Evolutionary conservation across 2,329 filamentous ascomycete genomes (phyloP), one percentile per base, ranked within the genome.

Genomic region (Epichloe bromicola): DNA sequence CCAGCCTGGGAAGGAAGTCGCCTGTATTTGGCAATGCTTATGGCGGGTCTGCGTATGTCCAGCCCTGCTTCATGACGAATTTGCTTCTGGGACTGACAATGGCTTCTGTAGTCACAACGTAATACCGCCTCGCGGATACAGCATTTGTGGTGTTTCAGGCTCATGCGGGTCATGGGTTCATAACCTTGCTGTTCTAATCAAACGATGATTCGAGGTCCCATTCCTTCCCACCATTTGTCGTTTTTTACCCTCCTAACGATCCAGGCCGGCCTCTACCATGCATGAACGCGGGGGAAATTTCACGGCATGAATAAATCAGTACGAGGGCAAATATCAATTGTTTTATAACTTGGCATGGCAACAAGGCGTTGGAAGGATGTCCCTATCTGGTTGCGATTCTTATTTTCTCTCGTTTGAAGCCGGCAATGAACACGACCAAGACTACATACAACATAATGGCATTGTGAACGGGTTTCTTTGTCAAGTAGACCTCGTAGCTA

Each of bases 111-210:
- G 91, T 56, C 85, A 90, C 65, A 93, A 83, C 36, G 74, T 98
- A 54, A 86, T 97, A 58, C 88, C 91, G 48, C 93, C 93, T 11
- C 77, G 86, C 58, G 91, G 91, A 46, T 96, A 93, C 69, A 87
- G 76, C 57, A 84, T 97, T 62, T 90, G 86, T 54, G 93, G 93
- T 53, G 76, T 97, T 56, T 85, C 87, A 11, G 93, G 93, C 51
- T 87, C 86, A 48, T 87, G 82, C 61, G 88, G 76, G 38, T 65
- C 78, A 46, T 95, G 88, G 88, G 71, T 96, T 20, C 88, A 95
- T 64, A 86, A 86, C 4, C 88, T 96, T 65, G 85, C 86, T 8
- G 74, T 95, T 51, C 82, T 97, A 60, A 86, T 72, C 50, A 68
- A 64, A 49, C 61, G 63, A 59, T 68, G 53, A 62, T 26, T 12